Conservation (phyloP, 2,329 filamentous ascomycete genomes). For the Lachnellula hyalina region DNA sequence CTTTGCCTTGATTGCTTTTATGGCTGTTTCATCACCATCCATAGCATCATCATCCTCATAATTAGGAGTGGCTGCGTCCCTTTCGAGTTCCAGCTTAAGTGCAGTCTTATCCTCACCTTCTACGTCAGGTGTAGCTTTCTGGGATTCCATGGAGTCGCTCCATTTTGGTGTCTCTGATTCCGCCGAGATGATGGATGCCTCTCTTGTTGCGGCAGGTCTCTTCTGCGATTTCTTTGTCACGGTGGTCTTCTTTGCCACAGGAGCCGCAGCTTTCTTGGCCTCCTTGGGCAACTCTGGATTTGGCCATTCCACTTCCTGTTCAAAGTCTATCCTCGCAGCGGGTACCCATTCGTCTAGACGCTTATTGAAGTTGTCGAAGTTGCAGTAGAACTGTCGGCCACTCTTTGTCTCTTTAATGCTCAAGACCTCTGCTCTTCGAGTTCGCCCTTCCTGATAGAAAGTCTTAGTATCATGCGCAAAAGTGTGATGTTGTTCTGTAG, state of each 20-base stretch:
- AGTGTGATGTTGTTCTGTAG: background rate
- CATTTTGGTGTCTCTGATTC: slow-evolving; percentile 27
- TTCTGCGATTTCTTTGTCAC: slow-evolving; percentile 38
- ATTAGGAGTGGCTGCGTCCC: slow-evolving; percentile 25
- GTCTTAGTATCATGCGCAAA: slow-evolving; percentile 22
- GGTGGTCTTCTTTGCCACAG: slow-evolving; percentile 36
- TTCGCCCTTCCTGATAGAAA: slow-evolving; percentile 63
- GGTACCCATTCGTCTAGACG: slow-evolving; percentile 72
- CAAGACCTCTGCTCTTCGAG: slow-evolving; percentile 92
- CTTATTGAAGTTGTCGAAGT: slow-evolving; percentile 32
- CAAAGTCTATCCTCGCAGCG: slow-evolving; percentile 75
- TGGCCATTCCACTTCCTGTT: slow-evolving; percentile 93
- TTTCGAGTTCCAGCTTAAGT: slow-evolving; percentile 20
- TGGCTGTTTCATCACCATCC: slow-evolving; percentile 49
- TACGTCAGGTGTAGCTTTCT: slow-evolving; percentile 25
- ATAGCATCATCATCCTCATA: slow-evolving; percentile 37
- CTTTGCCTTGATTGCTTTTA: slow-evolving; percentile 25
- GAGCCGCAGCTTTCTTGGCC: slow-evolving; percentile 60
- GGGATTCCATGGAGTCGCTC: slow-evolving; percentile 28
- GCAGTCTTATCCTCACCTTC: slow-evolving; percentile 26
- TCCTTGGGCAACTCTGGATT: slow-evolving; percentile 73
- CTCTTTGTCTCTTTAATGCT: slow-evolving; percentile 88
- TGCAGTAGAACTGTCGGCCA: slow-evolving; percentile 47
- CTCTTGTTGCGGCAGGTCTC: slow-evolving; percentile 28
- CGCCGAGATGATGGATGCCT: slow-evolving; percentile 30